Percentiles rank a stretch among this genome's conserved stretches.
Evolutionary conservation across 495 filamentous ascomycete genomes (phyloP).

Genomic region (Trichocladium uniseriatum): DNA sequence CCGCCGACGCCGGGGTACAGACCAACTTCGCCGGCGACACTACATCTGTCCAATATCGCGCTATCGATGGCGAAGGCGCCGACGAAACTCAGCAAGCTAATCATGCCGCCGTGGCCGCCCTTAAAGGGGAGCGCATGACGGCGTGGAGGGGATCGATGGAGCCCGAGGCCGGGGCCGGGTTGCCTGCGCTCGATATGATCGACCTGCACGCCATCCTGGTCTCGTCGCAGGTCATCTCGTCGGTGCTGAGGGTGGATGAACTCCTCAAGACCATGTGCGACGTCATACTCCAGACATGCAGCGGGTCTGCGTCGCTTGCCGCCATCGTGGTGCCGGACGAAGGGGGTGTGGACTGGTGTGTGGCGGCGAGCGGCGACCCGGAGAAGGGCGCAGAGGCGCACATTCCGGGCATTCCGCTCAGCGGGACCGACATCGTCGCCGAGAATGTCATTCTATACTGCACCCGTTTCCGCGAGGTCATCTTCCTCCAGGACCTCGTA

Average conservation of each 20-base stretch:
- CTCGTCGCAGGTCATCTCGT: slow-evolving; percentile 84
- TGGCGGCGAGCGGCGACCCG: slow-evolving; percentile 66
- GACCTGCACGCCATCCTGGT: slow-evolving; percentile 80
- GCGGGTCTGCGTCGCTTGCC: slow-evolving; percentile 64
- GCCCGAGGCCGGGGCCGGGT: slow-evolving; percentile 38
- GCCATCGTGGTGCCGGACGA: slow-evolving; percentile 51
- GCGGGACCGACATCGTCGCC: slow-evolving; percentile 52
- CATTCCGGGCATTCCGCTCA: slow-evolving; percentile 56
- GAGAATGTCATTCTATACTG: slow-evolving; percentile 74
- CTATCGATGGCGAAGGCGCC: slow-evolving; percentile 46
- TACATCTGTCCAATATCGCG: slow-evolving; percentile 44
- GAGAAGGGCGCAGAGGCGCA: slow-evolving; percentile 56
- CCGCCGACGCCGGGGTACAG: slow-evolving; percentile 63
- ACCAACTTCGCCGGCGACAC: slow-evolving; percentile 59
- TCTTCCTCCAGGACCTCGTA: slow-evolving; percentile 74
- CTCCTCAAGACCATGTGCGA: slow-evolving; percentile 83
- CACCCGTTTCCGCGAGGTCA: slow-evolving; percentile 71
- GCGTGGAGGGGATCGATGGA: slow-evolving; percentile 49
- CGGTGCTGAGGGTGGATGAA: slow-evolving; percentile 74
- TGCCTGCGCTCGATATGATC: slow-evolving; percentile 66
- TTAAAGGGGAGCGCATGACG: slow-evolving; percentile 53
- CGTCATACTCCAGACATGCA: slow-evolving; percentile 79
- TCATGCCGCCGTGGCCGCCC: slow-evolving; percentile 38
- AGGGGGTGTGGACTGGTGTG: slow-evolving; percentile 36
- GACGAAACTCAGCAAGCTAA: slow-evolving; percentile 46